Evolutionary conservation across 2,329 filamentous ascomycete species (phyloP), one percentile per base, ranked within the genome.

Genomic region (Fusarium tricinctum): DNA sequence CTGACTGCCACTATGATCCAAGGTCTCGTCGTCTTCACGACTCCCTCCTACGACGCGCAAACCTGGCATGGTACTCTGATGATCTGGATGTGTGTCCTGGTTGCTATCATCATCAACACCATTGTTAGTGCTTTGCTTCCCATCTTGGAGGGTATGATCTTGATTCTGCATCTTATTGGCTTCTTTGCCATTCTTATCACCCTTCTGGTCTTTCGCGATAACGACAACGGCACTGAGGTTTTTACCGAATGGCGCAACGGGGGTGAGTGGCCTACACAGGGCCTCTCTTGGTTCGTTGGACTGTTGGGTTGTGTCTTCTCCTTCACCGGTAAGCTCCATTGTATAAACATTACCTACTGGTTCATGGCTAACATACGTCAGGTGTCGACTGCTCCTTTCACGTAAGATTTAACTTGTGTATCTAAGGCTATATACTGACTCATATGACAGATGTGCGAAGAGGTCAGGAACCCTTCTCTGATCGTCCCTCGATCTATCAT

Each of bases 141-240:
- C 1, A 78, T 77, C n/a, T 73, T 83, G 10, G 81, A 83, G 59
- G 79, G 80, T 12, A 73, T 78, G 54, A 79, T 80, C 26, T 70
- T 82, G n/a, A 72, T 82, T 17, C 54, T 82, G 22, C 80, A 82
- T 52, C 75, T 83, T n/a, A 71, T 83, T 3, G 81, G 82, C 2
- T 83, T 86, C 70, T 81, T 84, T 51, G 79, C 77, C 14, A 75
- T 82, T 8, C 64, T 82, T 12, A 74, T 79, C 1, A 77, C 79
- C 1, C 60, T 66, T 2, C 68, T 82, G 4, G 75, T 71, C 56
- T 72, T 73, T 7, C 76, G 77, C 22, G 73, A 74, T 8, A 68
- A 72, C 1, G 69, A 77, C 1, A 70, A 66, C 5, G 64, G 60
- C 1, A 68, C 77, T 0, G 69, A 74, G 0, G 75, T 80, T 2